Percentiles rank a stretch among this genome's conserved stretches.
Evolutionary conservation across 192 early-diverging fungal genomes (phyloP).

Genomic region (Geranomyces michiganensis): DNA sequence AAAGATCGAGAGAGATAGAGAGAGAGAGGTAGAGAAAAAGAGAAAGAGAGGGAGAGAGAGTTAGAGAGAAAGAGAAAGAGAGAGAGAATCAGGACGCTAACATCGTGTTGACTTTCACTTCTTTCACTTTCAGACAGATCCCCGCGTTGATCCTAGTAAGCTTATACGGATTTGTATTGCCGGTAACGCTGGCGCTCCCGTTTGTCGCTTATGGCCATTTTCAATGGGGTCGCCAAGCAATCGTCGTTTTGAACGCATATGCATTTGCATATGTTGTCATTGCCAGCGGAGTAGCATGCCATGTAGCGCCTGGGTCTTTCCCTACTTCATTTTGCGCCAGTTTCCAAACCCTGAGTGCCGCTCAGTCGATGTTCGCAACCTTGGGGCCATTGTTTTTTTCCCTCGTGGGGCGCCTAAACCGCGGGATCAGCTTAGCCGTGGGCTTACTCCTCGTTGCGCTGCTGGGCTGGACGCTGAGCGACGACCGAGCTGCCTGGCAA

Average conservation of each 20-base stretch:
- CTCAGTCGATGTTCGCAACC: not conserved
- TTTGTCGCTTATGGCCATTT: not conserved
- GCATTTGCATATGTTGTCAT: not conserved
- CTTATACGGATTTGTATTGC: not conserved
- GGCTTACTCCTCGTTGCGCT: slow-evolving; percentile 3
- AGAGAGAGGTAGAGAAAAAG: no score
- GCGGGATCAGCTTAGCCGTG: not conserved
- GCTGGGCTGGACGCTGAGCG: not conserved
- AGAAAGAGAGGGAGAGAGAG: no score
- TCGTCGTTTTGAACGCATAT: not conserved
- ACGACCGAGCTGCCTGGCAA: not conserved
- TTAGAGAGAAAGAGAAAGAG: not conserved
- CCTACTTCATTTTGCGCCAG: not conserved
- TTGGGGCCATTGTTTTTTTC: slow-evolving; percentile 25
- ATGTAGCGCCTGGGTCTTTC: not conserved
- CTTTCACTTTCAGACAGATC: not conserved
- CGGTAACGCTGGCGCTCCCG: not conserved
- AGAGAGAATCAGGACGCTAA: not conserved
- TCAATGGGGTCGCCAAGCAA: not conserved
- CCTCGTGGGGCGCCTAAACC: slow-evolving; percentile 16
- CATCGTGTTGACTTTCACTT: not conserved
- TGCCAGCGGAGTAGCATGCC: not conserved
- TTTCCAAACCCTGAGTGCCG: not conserved
- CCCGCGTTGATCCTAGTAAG: not conserved
- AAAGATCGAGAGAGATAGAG: not conserved